Conservation (phyloP, 345 rosid genomes). For the Gynandropsis gynandra region DNA sequence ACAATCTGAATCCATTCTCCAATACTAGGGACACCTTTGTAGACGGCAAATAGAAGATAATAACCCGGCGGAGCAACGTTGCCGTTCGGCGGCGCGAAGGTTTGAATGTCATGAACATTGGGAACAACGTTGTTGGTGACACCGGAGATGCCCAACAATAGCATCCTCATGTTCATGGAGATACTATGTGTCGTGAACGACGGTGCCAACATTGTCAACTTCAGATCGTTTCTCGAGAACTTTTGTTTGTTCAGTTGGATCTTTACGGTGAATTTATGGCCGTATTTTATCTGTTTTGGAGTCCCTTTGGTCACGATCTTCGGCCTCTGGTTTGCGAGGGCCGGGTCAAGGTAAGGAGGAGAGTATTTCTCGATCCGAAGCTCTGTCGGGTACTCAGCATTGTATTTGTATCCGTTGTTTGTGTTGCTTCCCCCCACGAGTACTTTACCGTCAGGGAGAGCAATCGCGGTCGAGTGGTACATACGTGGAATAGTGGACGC, state of each 20-base stretch:
- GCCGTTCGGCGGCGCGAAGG: no score
- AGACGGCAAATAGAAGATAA: no score
- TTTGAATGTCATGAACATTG: no score
- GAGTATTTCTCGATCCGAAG: conserved; percentile 40
- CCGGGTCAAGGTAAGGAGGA: conserved; percentile 35
- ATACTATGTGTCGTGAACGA: no score
- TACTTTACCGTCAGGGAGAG: conserved; percentile 1
- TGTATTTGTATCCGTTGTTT: conserved; percentile 31
- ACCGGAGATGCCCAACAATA: no score
- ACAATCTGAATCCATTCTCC: no score
- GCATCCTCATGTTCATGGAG: no score
- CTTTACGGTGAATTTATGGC: conserved; percentile 17
- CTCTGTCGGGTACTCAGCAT: conserved; percentile 39
- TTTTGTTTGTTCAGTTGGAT: background rate
- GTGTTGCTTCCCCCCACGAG: conserved; percentile 56
- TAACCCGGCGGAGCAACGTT: no score
- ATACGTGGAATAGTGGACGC: background rate
- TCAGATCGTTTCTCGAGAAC: conserved; percentile 6
- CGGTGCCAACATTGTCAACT: conserved; percentile 41
- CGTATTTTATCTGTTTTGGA: conserved; percentile 18
- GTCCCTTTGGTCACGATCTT: conserved; percentile 21
- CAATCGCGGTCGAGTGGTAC: conserved; percentile 2
- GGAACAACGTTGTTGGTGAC: no score
- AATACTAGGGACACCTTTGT: no score
- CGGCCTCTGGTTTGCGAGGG: conserved; percentile 24